These are phyloP conservation scores for Curvularia lunata DNA, from an alignment of 2,329 filamentous ascomycete species.

Conservation along the genomic window DNA sequence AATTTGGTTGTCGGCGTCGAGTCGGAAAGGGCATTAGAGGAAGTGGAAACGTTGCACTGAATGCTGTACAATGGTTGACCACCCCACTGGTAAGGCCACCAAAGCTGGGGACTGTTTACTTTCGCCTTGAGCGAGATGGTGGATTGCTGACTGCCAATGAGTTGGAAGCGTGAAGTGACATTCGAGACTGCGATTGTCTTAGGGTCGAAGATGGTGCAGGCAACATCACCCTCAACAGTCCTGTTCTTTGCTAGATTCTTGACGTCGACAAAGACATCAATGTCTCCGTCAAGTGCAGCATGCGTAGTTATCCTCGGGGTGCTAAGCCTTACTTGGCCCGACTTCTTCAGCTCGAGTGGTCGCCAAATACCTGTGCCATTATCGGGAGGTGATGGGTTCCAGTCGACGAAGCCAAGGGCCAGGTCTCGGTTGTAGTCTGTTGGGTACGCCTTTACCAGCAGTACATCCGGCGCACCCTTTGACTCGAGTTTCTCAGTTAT, in stretches of 20 bases:
- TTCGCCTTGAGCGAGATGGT: constrained; percentile 14
- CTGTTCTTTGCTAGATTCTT: constrained; percentile 24
- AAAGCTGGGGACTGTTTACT: constrained; percentile 58
- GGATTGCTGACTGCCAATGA: background rate
- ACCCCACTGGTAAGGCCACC: constrained; percentile 69
- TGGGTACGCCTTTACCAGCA: constrained; percentile 63
- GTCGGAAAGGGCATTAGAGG: constrained; percentile 41
- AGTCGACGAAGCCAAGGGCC: constrained; percentile 66
- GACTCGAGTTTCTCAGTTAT: constrained; percentile 53
- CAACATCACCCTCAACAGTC: constrained; percentile 12
- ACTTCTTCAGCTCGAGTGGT: constrained; percentile 62
- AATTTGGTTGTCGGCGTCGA: constrained; percentile 50
- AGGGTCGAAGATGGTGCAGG: constrained; percentile 21
- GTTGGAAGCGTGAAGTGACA: constrained; percentile 6
- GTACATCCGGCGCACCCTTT: constrained; percentile 58
- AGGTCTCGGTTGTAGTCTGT: constrained; percentile 67
- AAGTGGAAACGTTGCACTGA: constrained; percentile 36
- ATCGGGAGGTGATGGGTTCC: constrained; percentile 67
- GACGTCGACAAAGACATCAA: constrained; percentile 33
- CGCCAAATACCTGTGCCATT: constrained; percentile 70
- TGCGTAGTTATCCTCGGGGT: constrained; percentile 36
- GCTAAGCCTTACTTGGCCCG: constrained; percentile 54
- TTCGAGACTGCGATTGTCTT: constrained; percentile 1
- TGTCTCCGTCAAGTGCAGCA: constrained; percentile 21
- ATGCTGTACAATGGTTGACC: constrained; percentile 60